Percentiles rank a stretch among this genome's conserved stretches.
Evolutionary conservation across 495 filamentous ascomycete species (phyloP).

Genomic region (Podospora bellae-mahoneyi): DNA sequence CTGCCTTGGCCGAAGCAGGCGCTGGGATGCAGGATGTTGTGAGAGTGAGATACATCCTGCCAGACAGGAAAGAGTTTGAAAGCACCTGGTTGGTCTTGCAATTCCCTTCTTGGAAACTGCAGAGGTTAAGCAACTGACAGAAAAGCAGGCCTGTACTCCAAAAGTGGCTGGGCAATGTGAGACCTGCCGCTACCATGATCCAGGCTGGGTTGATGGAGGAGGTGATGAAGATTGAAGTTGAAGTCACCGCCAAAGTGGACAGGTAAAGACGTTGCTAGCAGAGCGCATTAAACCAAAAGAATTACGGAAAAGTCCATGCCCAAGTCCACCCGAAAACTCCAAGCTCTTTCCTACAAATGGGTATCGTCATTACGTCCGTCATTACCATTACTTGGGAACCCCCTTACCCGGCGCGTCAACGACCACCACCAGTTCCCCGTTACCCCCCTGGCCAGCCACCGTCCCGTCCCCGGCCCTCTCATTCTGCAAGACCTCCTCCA

Average conservation of each 20-base stretch:
- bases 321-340: background rate
- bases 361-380: background rate
- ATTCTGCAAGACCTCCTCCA: constrained; percentile 2
- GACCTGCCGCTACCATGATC: constrained; percentile 44
- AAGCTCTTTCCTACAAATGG: background rate
- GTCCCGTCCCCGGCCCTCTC: background rate
- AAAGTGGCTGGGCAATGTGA: constrained; percentile 35
- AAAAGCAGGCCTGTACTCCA: constrained; percentile 31
- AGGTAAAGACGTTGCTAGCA: background rate
- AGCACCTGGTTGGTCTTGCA: constrained; percentile 21
- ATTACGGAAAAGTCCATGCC: background rate
- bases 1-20: constrained; percentile 35
- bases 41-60: constrained; percentile 39
- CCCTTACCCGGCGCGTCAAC: background rate
- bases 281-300: background rate
- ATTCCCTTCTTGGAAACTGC: no score
- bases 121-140: background rate
- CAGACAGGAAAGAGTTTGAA: constrained; percentile 34
- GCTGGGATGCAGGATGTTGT: constrained; percentile 35
- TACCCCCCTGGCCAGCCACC: background rate
- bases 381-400: background rate
- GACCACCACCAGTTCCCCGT: background rate
- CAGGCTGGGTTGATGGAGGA: constrained; percentile 40
- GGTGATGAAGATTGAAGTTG: constrained; percentile 43
- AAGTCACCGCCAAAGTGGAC: constrained; percentile 37